Conservation (phyloP, 768 basidiomycete genomes). For the Tulasnella sp. region DNA sequence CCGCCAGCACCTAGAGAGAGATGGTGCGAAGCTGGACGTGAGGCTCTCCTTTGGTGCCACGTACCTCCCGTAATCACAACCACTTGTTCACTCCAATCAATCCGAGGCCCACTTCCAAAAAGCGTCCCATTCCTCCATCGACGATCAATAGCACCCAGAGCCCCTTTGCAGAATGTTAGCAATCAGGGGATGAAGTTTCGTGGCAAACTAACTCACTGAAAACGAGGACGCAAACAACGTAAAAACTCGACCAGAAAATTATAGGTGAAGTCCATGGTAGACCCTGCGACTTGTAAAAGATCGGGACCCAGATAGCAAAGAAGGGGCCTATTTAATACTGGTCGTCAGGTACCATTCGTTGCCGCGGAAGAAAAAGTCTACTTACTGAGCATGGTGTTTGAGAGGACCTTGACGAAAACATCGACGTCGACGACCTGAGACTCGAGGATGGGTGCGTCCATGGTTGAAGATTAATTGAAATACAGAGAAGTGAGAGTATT, state of each 20-base stretch:
- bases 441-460: not conserved
- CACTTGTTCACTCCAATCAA: constrained; percentile 87
- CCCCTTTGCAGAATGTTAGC: constrained; percentile 46
- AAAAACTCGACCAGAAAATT: constrained; percentile 52
- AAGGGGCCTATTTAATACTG: constrained; percentile 59
- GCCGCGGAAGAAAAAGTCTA: not conserved
- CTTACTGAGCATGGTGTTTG: constrained; percentile 76
- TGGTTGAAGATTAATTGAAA: not conserved
- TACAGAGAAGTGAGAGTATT: not conserved
- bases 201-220: constrained; percentile 57
- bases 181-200: constrained; percentile 1
- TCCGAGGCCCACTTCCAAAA: constrained; percentile 39
- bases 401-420: constrained; percentile 71
- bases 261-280: constrained; percentile 48
- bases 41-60: constrained; percentile 33
- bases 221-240: constrained; percentile 55
- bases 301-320: constrained; percentile 74
- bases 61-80: constrained; percentile 87
- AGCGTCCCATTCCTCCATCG: constrained; percentile 64
- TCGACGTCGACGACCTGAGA: constrained; percentile 58
- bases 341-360: not conserved
- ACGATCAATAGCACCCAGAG: constrained; percentile 63
- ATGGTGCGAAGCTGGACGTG: constrained; percentile 4
- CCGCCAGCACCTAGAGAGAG: constrained; percentile 69
- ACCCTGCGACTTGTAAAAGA: constrained; percentile 74